A percentile compares a stretch with the other conserved stretches of the same genome.
Evolutionary conservation across 208 protist genomes (phyloP).

Genomic region (Paratrypanosoma confusum): DNA sequence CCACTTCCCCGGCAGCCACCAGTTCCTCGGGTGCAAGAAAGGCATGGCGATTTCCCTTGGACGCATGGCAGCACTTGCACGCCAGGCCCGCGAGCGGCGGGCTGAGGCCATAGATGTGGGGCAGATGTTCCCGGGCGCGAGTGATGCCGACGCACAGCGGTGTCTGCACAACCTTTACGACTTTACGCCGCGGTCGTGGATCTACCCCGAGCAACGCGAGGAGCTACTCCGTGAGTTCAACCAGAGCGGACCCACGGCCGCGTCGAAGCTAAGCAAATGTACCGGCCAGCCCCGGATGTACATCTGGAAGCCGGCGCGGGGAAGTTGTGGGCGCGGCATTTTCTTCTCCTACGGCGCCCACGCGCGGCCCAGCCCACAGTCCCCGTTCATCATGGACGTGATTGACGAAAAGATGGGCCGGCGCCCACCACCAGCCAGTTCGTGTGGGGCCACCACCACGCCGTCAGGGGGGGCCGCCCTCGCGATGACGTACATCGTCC

Average conservation of each 20-base stretch:
- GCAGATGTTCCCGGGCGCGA: conserved; percentile 1
- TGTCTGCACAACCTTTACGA: conserved; percentile 15
- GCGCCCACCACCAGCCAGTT: conserved; percentile 5
- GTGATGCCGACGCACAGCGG: not conserved
- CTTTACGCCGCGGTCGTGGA: conserved; percentile 73
- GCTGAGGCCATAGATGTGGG: no score
- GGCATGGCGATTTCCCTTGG: conserved; percentile 57
- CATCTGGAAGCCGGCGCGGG: conserved; percentile 86
- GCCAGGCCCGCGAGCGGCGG: no score
- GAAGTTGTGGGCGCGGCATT: conserved; percentile 86
- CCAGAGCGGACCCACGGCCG: conserved; percentile 11
- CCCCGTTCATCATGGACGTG: conserved; percentile 24
- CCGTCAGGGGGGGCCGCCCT: conserved; percentile 4
- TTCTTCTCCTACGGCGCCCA: conserved; percentile 43
- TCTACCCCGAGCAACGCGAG: conserved; percentile 64
- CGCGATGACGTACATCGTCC: conserved; percentile 74
- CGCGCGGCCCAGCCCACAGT: not conserved
- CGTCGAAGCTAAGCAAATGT: no score
- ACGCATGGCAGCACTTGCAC: not conserved
- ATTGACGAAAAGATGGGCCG: conserved; percentile 58
- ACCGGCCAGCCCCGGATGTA: no score
- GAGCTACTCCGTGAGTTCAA: conserved; percentile 26
- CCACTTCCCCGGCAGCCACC: conserved; percentile 78
- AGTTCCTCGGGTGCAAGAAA: conserved; percentile 72
- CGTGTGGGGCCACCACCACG: not conserved